A percentile compares a stretch with the other conserved stretches of the same genome.
phyloP scores from a whole-genome alignment of 306 rosid genomes.

The Sicyos baderoa region DNA sequence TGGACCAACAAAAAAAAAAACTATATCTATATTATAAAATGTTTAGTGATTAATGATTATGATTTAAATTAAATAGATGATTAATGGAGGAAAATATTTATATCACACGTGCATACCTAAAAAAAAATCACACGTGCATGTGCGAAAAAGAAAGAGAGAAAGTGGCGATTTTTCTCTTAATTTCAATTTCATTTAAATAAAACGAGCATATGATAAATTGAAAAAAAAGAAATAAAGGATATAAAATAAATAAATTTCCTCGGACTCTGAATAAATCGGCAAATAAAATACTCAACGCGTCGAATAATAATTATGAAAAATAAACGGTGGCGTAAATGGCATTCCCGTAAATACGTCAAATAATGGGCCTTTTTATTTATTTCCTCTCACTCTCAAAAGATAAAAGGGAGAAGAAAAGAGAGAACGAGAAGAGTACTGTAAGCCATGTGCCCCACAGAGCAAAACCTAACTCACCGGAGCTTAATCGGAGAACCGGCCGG shows the following conservation, averaged over 20 bases:
- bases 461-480: constrained; percentile 28
- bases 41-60: too few relatives aligned
- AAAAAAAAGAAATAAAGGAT: too few relatives aligned
- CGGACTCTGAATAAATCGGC: background rate
- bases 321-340: background rate
- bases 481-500: constrained; percentile 24
- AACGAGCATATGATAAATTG: background rate
- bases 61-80: background rate
- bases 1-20: too few relatives aligned
- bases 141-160: background rate
- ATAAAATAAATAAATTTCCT: constrained; percentile 2
- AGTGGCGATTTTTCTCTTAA: background rate
- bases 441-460: constrained; percentile 43
- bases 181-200: background rate
- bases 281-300: background rate
- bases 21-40: too few relatives aligned
- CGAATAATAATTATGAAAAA: background rate
- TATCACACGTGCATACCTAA: background rate
- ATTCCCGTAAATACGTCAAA: background rate
- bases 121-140: background rate
- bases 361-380: background rate
- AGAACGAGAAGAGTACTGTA: background rate
- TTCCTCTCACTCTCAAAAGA: background rate
- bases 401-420: background rate
- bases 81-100: background rate